phyloP scores from a whole-genome alignment of 371 early-diverging fungal species.

The Mortierella sp. region DNA sequence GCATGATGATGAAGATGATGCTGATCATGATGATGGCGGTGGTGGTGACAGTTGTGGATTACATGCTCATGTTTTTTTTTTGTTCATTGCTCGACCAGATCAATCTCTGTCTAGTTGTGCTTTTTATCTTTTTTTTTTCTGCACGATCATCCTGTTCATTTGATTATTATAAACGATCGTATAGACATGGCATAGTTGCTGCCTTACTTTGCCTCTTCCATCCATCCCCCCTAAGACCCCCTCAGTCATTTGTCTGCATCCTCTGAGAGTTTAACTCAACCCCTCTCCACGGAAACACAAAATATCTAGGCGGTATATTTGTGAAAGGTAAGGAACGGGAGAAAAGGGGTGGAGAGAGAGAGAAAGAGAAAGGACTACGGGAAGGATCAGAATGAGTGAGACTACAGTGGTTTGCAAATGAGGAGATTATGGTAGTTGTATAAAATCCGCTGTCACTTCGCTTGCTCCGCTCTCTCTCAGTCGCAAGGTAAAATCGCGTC shows the following conservation, averaged over 20 bases:
- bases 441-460: too few relatives aligned
- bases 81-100: too few relatives aligned
- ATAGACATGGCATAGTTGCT: too few relatives aligned
- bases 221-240: not conserved
- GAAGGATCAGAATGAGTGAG: slow-evolving; percentile 10
- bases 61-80: too few relatives aligned
- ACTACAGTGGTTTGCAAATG: not conserved
- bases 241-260: slow-evolving; percentile 1
- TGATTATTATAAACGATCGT: too few relatives aligned
- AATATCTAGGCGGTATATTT: not conserved
- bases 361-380: slow-evolving; percentile 1
- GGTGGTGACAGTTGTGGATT: too few relatives aligned
- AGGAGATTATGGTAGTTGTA: too few relatives aligned
- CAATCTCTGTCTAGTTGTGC: too few relatives aligned
- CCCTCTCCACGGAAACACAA: not conserved
- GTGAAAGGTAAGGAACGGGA: not conserved
- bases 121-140: too few relatives aligned
- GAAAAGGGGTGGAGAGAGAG: slow-evolving; percentile 9
- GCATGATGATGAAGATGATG: not conserved
- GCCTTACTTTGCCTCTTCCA: not conserved
- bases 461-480: too few relatives aligned
- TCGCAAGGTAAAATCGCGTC: too few relatives aligned
- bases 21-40: not conserved
- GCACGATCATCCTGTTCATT: too few relatives aligned
- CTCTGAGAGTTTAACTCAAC: not conserved